Base-by-base conservation (phyloP, 768 basidiomycete species). In the Leccinum arenicola region DNA sequence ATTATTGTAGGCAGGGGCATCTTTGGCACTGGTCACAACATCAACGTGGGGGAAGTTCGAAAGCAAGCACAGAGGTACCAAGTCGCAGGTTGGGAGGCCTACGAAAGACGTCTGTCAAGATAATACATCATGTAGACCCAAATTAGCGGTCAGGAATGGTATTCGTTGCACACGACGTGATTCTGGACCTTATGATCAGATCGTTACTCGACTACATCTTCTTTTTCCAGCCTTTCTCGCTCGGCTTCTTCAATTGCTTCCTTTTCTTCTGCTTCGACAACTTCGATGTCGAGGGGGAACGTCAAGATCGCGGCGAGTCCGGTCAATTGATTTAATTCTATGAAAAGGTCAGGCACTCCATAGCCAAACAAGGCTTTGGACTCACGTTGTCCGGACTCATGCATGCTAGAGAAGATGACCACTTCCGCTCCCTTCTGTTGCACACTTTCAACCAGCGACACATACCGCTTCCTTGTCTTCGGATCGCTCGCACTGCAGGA, bases 361-460 rank as follows among this genome's bases (percentile, higher is more conserved):
- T 21, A n/a, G 19, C 9, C n/a, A 7, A 35, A 36, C 11, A 6
- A 54, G 17, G 25, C 10, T 57, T 45, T 27, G 47, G 40, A 78
- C 91, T 68, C 69, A 96, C 95, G 95, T 81, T 98, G 95, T 14
- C 97, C 97, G 21, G 92, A 93, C 75, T 99, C 97, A 70, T 99
- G 97, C 97, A 99, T 98, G 68, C 95, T 98, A 4, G 96, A 98
- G 74, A 98, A 99, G 63, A 98, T 95, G 19, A 98, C 80, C 6
- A 95, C 95, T 69, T 98, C 95, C 25, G 87, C 96, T 25, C 95
- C 93, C 63, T 90, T 92, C 50, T 85, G 81, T 65, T 89, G 86
- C 15, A 98, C 94, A 36, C 84, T 85, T 73, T 99, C 96, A 1
- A 96, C 94, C 36, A 98, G 79, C 50, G 75, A 77, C 33, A 99